Evolutionary conservation across 768 basidiomycete species (phyloP).

Genomic region (Pleurotus pulmonarius): DNA sequence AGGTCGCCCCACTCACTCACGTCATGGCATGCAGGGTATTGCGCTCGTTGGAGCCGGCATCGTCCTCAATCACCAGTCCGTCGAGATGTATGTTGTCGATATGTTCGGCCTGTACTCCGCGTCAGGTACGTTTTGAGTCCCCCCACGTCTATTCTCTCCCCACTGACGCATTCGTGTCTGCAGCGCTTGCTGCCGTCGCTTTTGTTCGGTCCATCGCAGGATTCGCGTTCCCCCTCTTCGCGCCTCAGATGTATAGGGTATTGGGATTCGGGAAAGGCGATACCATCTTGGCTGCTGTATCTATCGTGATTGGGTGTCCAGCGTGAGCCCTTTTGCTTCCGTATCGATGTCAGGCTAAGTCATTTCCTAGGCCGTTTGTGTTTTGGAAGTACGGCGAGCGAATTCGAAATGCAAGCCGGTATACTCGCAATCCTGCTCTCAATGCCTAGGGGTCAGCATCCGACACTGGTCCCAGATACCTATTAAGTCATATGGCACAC

Average conservation of each 20-base stretch:
- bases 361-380: conserved; percentile 25
- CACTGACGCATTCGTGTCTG: not conserved
- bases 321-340: conserved; percentile 27
- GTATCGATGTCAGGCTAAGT: not conserved
- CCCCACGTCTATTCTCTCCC: too few species aligned
- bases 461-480: too few species aligned
- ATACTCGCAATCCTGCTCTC: conserved; percentile 23
- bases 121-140: conserved; percentile 41
- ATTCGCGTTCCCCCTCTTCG: conserved; percentile 78
- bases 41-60: conserved; percentile 51
- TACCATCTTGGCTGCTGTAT: conserved; percentile 56
- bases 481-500: too few species aligned
- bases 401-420: conserved; percentile 45
- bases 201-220: conserved; percentile 64
- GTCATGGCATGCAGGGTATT: conserved; percentile 42
- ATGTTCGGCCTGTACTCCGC: conserved; percentile 64
- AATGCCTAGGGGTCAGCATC: too few species aligned
- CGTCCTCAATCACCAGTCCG: conserved; percentile 56
- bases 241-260: conserved; percentile 58
- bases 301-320: conserved; percentile 62
- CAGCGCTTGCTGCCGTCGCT: conserved; percentile 62
- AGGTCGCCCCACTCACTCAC: not conserved
- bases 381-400: conserved; percentile 32
- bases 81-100: conserved; percentile 69
- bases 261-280: conserved; percentile 71